Evolutionary conservation across 2,329 filamentous ascomycete genomes (phyloP).

Genomic region (Ceratocystis ficicola): DNA sequence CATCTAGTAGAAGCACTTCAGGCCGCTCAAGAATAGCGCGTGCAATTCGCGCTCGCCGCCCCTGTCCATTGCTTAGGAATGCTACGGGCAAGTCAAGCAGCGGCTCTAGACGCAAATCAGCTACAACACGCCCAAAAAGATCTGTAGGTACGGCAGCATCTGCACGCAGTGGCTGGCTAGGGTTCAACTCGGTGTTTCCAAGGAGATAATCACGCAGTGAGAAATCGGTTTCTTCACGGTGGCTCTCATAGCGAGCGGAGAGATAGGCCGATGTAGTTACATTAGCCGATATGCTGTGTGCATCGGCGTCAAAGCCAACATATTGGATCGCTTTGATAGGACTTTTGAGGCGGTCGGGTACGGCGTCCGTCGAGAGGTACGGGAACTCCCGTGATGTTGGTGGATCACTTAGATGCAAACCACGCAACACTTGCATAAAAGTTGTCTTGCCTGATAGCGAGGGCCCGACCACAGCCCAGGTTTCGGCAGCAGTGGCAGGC

Average conservation of each 20-base stretch:
- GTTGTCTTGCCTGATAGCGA: slow-evolving; percentile 70
- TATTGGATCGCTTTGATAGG: slow-evolving; percentile 65
- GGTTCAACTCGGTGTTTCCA: slow-evolving; percentile 74
- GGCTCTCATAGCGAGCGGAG: slow-evolving; percentile 79
- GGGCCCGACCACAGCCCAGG: slow-evolving; percentile 77
- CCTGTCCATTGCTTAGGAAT: slow-evolving; percentile 90
- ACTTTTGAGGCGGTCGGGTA: slow-evolving; percentile 44
- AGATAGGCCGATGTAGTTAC: slow-evolving; percentile 64
- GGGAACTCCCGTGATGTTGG: slow-evolving; percentile 67
- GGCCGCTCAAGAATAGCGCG: slow-evolving; percentile 68
- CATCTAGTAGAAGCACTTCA: slow-evolving; percentile 74
- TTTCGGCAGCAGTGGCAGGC: slow-evolving; percentile 44
- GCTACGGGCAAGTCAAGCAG: slow-evolving; percentile 72
- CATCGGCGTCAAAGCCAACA: slow-evolving; percentile 77
- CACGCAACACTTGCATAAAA: slow-evolving; percentile 66
- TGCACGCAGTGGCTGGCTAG: slow-evolving; percentile 37
- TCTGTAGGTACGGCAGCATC: slow-evolving; percentile 37
- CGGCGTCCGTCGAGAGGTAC: slow-evolving; percentile 53
- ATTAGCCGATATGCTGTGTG: slow-evolving; percentile 41
- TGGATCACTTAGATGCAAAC: slow-evolving; percentile 63
- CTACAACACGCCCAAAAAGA: slow-evolving; percentile 50
- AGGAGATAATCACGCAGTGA: slow-evolving; percentile 68
- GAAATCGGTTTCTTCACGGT: slow-evolving; percentile 77
- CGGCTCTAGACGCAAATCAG: slow-evolving; percentile 54
- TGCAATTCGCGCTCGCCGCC: slow-evolving; percentile 73